Conservation (phyloP, 331 rosid species). For the Cucumis variabilis region DNA sequence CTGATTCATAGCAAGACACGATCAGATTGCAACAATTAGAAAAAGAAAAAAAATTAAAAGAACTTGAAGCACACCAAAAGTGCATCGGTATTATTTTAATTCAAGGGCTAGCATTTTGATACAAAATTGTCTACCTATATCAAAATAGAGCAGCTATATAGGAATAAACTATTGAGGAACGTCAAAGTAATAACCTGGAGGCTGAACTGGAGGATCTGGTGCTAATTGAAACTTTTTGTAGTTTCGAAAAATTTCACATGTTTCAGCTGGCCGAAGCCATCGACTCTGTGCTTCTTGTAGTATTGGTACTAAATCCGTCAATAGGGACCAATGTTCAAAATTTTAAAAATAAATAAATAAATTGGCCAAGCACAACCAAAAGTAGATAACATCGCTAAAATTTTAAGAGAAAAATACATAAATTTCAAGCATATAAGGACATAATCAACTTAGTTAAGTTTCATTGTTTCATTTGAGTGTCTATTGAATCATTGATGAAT, state of each 20-base stretch:
- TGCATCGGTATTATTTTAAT: slow-evolving; percentile 12
- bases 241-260: too few relatives aligned
- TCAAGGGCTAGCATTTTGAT: neutral
- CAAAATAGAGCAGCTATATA: too few relatives aligned
- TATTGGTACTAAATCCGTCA: slow-evolving; percentile 29
- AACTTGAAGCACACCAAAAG: neutral
- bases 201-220: too few relatives aligned
- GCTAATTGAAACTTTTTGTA: too few relatives aligned
- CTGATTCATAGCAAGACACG: slow-evolving; percentile 12
- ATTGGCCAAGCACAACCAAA: neutral
- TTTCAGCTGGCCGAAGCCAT: too few relatives aligned
- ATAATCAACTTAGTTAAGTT: neutral
- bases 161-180: too few relatives aligned
- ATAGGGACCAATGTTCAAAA: neutral
- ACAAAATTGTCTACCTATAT: too few relatives aligned
- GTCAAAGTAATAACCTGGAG: too few relatives aligned
- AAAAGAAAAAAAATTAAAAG: neutral
- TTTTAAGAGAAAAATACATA: neutral
- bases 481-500: neutral
- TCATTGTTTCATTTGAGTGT: neutral
- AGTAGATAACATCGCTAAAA: neutral
- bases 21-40: neutral
- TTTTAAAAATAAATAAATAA: neutral
- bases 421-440: neutral
- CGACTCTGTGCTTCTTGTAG: too few relatives aligned